Base-by-base conservation (phyloP, 139 green algal species). In the Auxenochlorella protothecoides region DNA sequence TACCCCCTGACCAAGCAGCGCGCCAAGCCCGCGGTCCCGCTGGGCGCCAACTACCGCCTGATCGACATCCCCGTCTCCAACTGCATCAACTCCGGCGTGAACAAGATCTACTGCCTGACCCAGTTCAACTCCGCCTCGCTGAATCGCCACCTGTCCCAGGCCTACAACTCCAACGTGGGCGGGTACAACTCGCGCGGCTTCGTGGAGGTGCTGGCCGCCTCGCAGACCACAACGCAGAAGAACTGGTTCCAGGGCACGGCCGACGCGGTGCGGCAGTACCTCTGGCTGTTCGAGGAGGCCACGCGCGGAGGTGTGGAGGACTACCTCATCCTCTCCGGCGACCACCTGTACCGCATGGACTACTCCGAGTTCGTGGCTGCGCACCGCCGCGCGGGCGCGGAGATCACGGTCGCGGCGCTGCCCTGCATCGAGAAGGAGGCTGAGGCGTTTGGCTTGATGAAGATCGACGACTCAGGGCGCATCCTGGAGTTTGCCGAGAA, bases 341-440 rank as follows among this genome's bases (percentile, higher is more conserved):
- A 99, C 86, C 95, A 99, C 84, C 85, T 99, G 76, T 99, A 99
- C 86, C 89, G 95, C 81, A 99, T 99, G 95, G 92, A 99, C 88
- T 99, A 99, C 86, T 79, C 86, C 53, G 84, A 92, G 53, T 99
- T 99, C 87, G 92, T 98, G 64, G 69, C 81, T 54, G 89, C 88
- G 74, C 95, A 99, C 82, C 86, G 89, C 59, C 80, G 91, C 75
- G 82, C 77, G 7, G 82, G 84, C 56, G 94, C 95, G 27, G 95
- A 96, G 81, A 98, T 99, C 87, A 99, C 95, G 68, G 93, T 99
- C 14, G 92, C 92, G 5, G 95, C 95, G 15, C 87, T 99, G 75
- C 95, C 95, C 55, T 96, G 89, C 76, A 87, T 89, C 13, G 92
- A 97, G 81, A 88, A 92, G 83, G 76, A 90, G 68, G 95, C 95